These are phyloP conservation scores for Malus domestica DNA, from an alignment of 306 rosid genomes.

Conservation along the genomic window DNA sequence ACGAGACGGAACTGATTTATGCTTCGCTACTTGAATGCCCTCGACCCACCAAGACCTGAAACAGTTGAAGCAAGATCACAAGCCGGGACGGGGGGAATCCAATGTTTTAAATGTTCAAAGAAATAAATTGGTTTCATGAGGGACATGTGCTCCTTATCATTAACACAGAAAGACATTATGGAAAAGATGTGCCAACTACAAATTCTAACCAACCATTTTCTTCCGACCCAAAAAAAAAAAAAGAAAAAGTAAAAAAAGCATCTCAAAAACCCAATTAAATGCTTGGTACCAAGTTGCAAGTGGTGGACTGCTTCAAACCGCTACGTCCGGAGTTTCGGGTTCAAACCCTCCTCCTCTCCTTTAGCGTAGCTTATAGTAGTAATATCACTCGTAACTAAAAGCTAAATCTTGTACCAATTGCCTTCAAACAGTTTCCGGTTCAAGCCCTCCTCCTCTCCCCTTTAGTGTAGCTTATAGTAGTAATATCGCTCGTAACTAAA, in stretches of 20 bases:
- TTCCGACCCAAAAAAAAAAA: background rate
- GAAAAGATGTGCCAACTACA: slow-evolving; percentile 22
- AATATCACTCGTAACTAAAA: background rate
- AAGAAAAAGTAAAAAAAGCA: background rate
- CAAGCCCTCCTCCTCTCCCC: too few species aligned
- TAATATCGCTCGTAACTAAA: too few species aligned
- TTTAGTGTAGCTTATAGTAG: too few species aligned
- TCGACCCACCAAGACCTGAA: slow-evolving; percentile 66
- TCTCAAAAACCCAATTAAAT: background rate
- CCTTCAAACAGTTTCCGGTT: too few species aligned
- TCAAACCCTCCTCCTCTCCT: background rate
- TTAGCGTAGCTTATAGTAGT: background rate
- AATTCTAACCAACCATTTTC: slow-evolving; percentile 5
- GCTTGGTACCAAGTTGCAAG: background rate
- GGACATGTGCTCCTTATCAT: slow-evolving; percentile 43
- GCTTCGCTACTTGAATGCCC: slow-evolving; percentile 50
- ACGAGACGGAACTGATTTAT: slow-evolving; percentile 14
- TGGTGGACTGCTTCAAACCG: background rate
- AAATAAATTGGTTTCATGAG: slow-evolving; percentile 60
- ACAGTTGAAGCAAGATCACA: slow-evolving; percentile 39
- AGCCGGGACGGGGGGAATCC: slow-evolving; percentile 51
- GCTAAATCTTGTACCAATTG: too few species aligned
- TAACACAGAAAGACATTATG: slow-evolving; percentile 30
- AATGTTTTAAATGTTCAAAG: slow-evolving; percentile 38
- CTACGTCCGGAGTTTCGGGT: background rate